These are phyloP conservation scores for Bipolaris gigantea DNA, from an alignment of 2,329 filamentous ascomycete species.

Conservation along the genomic window DNA sequence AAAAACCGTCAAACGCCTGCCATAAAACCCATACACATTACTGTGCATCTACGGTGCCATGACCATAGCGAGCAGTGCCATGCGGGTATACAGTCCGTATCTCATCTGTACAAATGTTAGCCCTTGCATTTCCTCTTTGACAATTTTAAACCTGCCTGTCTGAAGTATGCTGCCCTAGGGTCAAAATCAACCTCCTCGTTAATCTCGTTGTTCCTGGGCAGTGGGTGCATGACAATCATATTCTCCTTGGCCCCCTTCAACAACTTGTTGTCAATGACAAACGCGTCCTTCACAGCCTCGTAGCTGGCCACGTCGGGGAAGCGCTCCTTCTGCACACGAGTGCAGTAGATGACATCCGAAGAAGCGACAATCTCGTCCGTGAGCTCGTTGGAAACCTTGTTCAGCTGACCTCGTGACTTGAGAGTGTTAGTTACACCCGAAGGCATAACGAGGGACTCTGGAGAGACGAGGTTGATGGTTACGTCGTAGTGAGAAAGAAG, in stretches of 20 bases:
- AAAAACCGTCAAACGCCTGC: slow-evolving; percentile 15
- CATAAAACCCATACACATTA: slow-evolving; percentile 8
- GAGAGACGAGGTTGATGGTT: slow-evolving; percentile 86
- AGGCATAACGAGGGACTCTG: slow-evolving; percentile 76
- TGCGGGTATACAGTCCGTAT: slow-evolving; percentile 96
- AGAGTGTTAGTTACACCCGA: slow-evolving; percentile 72
- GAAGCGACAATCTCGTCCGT: slow-evolving; percentile 83
- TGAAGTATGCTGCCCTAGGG: slow-evolving; percentile 93
- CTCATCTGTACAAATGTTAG: slow-evolving; percentile 73
- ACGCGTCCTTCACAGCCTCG: slow-evolving; percentile 83
- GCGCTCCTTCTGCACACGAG: slow-evolving; percentile 92
- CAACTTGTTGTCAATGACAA: slow-evolving; percentile 86
- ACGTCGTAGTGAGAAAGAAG: slow-evolving; percentile 95
- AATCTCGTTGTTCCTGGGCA: slow-evolving; percentile 92
- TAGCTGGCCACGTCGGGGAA: slow-evolving; percentile 82
- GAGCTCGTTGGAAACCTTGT: slow-evolving; percentile 73
- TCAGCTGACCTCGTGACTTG: slow-evolving; percentile 72
- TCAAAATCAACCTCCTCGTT: slow-evolving; percentile 97
- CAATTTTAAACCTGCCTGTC: slow-evolving; percentile 73
- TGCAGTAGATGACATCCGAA: slow-evolving; percentile 95
- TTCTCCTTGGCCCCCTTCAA: slow-evolving; percentile 88
- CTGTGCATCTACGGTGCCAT: slow-evolving; percentile 59
- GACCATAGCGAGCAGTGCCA: slow-evolving; percentile 93
- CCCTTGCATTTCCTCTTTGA: not conserved
- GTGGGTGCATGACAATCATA: slow-evolving; percentile 93